phyloP scores from a whole-genome alignment of 139 green algal species.

The Chlamydomonas eustigma region DNA sequence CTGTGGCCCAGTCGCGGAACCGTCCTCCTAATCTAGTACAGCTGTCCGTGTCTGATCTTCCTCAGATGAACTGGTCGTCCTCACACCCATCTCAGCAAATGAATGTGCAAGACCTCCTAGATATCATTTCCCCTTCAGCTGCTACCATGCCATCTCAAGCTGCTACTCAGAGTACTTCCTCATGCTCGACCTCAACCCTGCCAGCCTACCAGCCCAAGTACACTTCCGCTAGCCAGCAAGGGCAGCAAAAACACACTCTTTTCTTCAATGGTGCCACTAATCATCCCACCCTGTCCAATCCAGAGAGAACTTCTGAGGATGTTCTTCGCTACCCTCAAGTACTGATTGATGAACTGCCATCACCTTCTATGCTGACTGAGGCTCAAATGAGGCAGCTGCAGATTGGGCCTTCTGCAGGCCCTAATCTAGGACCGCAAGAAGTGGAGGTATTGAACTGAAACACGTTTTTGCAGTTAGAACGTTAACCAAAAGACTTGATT shows the following conservation, averaged over 20 bases:
- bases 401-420: conserved; percentile 20
- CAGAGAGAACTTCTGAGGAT: too few relatives aligned
- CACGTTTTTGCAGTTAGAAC: not conserved
- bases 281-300: not conserved
- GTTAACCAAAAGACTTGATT: not conserved
- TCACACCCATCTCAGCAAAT: not conserved
- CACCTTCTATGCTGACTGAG: not conserved
- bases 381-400: conserved; percentile 8
- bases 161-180: too few relatives aligned
- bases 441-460: conserved; percentile 35
- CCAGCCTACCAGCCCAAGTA: conserved; percentile 20
- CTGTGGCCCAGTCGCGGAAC: conserved; percentile 30
- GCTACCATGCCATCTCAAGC: not conserved
- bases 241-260: conserved; percentile 43
- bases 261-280: conserved; percentile 17
- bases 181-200: not conserved
- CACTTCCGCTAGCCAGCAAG: not conserved
- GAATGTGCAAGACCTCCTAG: conserved; percentile 36
- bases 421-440: conserved; percentile 66
- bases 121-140: conserved; percentile 21
- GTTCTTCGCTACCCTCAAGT: not conserved
- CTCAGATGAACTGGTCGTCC: conserved; percentile 56
- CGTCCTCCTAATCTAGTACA: conserved; percentile 36
- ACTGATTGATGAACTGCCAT: too few relatives aligned
- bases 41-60: conserved; percentile 53